phyloP scores from a whole-genome alignment of 2,329 filamentous ascomycete species.

The Colletotrichum cereale region DNA sequence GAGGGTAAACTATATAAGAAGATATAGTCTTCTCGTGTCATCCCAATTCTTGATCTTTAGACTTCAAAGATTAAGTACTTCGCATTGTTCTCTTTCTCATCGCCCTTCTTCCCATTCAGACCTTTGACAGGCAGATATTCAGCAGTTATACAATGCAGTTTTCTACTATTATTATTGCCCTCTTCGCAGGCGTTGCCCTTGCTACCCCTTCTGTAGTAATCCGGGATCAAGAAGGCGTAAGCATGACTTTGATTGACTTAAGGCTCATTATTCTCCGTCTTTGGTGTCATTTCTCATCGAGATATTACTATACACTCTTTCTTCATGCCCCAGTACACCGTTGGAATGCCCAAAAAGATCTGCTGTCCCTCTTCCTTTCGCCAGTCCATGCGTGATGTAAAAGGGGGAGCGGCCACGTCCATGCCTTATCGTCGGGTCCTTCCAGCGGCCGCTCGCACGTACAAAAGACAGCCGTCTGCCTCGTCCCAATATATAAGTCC shows the following conservation, averaged over 20 bases:
- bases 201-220: too few relatives aligned
- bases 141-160: too few relatives aligned
- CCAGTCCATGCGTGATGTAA: constrained; percentile 36
- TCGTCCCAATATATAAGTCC: constrained; percentile 27
- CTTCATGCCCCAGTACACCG: constrained; percentile 22
- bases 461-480: constrained; percentile 21
- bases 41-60: too few relatives aligned
- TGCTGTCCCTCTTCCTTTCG: constrained; percentile 23
- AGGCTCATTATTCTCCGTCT: constrained; percentile 28
- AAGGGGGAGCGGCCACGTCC: constrained; percentile 17
- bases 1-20: too few relatives aligned
- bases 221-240: too few relatives aligned
- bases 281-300: constrained; percentile 34
- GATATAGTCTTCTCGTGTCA: too few relatives aligned
- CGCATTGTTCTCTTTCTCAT: too few relatives aligned
- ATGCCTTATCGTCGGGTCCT: constrained; percentile 39
- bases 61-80: too few relatives aligned
- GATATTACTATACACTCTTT: constrained; percentile 39
- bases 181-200: too few relatives aligned
- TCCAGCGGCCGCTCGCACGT: constrained; percentile 40
- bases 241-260: neutral
- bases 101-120: too few relatives aligned
- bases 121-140: too few relatives aligned
- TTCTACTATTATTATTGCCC: too few relatives aligned
- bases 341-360: constrained; percentile 29